Evolutionary conservation across 2,329 filamentous ascomycete genomes (phyloP).

Genomic region (Spiromastix sp.): DNA sequence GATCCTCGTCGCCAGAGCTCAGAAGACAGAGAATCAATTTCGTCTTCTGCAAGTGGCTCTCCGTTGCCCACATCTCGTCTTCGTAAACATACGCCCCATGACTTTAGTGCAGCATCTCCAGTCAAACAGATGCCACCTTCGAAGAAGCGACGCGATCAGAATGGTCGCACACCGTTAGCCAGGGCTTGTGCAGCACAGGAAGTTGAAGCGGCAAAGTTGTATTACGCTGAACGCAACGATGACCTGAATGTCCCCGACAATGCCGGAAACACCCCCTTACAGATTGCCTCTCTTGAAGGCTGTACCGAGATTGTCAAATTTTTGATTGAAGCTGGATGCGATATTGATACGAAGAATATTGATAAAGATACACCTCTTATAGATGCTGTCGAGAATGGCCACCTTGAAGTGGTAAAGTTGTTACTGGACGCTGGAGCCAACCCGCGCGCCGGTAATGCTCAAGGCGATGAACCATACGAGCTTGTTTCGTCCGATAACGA

Average conservation of each 20-base stretch:
- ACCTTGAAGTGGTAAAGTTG: constrained; percentile 76
- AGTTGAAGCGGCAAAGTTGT: constrained; percentile 64
- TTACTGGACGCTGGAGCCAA: constrained; percentile 82
- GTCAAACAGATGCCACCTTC: constrained; percentile 55
- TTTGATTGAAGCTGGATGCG: constrained; percentile 73
- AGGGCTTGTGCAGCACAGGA: constrained; percentile 81
- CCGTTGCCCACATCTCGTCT: constrained; percentile 30
- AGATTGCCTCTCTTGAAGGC: constrained; percentile 83
- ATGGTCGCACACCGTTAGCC: constrained; percentile 83
- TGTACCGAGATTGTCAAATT: constrained; percentile 79
- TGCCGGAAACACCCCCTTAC: constrained; percentile 89
- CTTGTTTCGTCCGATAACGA: constrained; percentile 65
- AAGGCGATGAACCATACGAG: constrained; percentile 84
- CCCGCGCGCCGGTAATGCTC: constrained; percentile 80
- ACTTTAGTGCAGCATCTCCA: constrained; percentile 48
- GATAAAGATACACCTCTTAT: constrained; percentile 89
- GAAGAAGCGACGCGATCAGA: constrained; percentile 84
- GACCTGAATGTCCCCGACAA: constrained; percentile 86
- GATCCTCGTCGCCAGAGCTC: constrained; percentile 33
- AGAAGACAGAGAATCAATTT: constrained; percentile 35
- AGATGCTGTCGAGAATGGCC: constrained; percentile 92
- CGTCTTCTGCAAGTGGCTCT: constrained; percentile 35
- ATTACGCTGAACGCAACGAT: constrained; percentile 68
- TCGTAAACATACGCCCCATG: constrained; percentile 31
- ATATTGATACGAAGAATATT: constrained; percentile 65